Evolutionary conservation across 2,329 filamentous ascomycete species (phyloP), one percentile per base, ranked within the genome.

Genomic region (Emmonsiellopsis sp.): DNA sequence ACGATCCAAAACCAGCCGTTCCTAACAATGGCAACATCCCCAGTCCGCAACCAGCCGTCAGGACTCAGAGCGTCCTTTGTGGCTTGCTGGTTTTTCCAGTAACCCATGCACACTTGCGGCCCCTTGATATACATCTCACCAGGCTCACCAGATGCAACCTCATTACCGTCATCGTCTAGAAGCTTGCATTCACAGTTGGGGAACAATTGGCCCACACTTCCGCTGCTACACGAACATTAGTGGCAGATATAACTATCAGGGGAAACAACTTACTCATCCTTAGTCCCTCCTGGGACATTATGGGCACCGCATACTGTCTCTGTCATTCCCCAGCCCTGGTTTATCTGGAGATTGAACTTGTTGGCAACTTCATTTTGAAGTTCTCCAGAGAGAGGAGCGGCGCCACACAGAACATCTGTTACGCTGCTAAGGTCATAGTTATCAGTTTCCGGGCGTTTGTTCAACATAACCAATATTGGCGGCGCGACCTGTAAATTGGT

Each of bases 261-360:
- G 38, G n/a, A 41, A 41, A 41, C 38, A 16, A 16, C 55, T 37
- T 35, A 73, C 38, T 70, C 63, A 51, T 72, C 70, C 51, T 58
- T 57, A n/a, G 68, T 54, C 2, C 70, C 68, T 2, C 65, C 67
- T 1, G 74, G 71, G 6, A 78, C 67, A 43, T 72, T 72, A 13
- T 75, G 65, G 0, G 70, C 75, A 7, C 67, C 70, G 50, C 68
- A 72, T 2, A 69, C 70, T 13, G 70, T 68, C 64, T 84, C 81
- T 0, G 81, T 89, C 8, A 96, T 77, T 0, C 91, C 91, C 65
- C 95, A 96, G n/a, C 88, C 91, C 71, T 96, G 91, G 76, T 95
- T 95, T 55, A 95, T 83, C 1, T 85, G 84, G 20, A 74, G 57
- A 49, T 82, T 82, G 54, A 92, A 80, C 5, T 89, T 81, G 15